Base-by-base conservation (phyloP, 2,329 filamentous ascomycete species). In the Monosporascus sp. region DNA sequence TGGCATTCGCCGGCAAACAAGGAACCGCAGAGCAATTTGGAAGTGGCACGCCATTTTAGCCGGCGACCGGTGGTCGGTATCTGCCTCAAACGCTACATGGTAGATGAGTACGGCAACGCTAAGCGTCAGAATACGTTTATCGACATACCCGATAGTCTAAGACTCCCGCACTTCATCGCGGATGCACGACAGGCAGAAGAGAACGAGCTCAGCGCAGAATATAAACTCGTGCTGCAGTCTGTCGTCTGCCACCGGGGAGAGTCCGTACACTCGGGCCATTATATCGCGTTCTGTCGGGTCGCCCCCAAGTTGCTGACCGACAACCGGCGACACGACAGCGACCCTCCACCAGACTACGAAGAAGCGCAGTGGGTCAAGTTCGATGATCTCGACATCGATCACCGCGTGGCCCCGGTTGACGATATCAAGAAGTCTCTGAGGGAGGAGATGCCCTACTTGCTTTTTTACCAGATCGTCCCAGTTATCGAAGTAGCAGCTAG, bases 391-490 rank as follows among this genome's bases (percentile, higher is more conserved):
- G 69, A 69, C 0, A 74, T 83, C 1, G 75, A 81, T 37, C 79
- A 85, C 52, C 83, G 93, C 25, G 87, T 97, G 3, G 79, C 78
- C 0, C 79, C 87, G 51, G 85, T 97, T 48, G 83, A 95, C 63
- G 87, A 97, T 57, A 82, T 86, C 61, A 86, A 89, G 56, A 74
- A 87, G 60, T 87, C 89, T 0, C 73, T 97, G 49, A 87, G 83
- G 60, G 81, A 87, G n/a, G 92, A 97, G 68, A 95, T 90, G 68
- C 93, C 94, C 0, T 97, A 97, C 67, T 80, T 97, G 7, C 77
- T 99, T 0, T 97, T 97, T 70, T 99, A 97, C 65, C 93, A 97
- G 69, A 89, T 97, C 41, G 82, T 95, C 31, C 92, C 93, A 0
- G 90, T 95, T 64, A 83, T 90, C 31, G 88, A 92, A 52, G 80